These are phyloP conservation scores for Solanum piurae DNA, from an alignment of 257 asterid species.

Conservation along the genomic window DNA sequence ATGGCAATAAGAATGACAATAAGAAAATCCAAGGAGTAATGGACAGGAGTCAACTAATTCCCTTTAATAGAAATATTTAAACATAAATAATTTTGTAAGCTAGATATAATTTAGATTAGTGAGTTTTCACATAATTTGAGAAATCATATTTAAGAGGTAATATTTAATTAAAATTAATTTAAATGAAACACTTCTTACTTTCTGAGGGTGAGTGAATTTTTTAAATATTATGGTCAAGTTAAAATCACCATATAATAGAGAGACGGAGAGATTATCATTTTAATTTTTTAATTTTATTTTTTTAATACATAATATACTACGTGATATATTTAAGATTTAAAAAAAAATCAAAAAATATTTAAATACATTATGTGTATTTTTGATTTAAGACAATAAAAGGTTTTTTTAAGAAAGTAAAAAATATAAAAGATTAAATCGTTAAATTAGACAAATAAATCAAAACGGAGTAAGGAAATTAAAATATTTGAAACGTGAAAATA, in stretches of 20 bases:
- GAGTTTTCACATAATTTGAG: not conserved
- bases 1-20: slow-evolving; percentile 16
- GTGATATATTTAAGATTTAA: not conserved
- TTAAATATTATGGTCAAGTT: not conserved
- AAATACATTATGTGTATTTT: not conserved
- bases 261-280: too few relatives aligned
- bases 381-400: not conserved
- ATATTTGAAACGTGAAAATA: not conserved
- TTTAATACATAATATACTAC: too few relatives aligned
- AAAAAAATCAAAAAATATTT: rapidly evolving
- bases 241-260: too few relatives aligned
- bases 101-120: not conserved
- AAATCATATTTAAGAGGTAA: not conserved
- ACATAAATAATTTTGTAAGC: not conserved
- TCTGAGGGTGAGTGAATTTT: not conserved
- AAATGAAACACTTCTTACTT: not conserved
- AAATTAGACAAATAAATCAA: not conserved
- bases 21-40: slow-evolving; percentile 9
- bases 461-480: not conserved
- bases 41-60: slow-evolving; percentile 4
- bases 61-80: not conserved
- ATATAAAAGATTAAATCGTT: too few relatives aligned
- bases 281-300: too few relatives aligned
- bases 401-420: not conserved
- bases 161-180: not conserved